Evolutionary conservation across 2,329 filamentous ascomycete species (phyloP).

Genomic region (Fusarium clavum): DNA sequence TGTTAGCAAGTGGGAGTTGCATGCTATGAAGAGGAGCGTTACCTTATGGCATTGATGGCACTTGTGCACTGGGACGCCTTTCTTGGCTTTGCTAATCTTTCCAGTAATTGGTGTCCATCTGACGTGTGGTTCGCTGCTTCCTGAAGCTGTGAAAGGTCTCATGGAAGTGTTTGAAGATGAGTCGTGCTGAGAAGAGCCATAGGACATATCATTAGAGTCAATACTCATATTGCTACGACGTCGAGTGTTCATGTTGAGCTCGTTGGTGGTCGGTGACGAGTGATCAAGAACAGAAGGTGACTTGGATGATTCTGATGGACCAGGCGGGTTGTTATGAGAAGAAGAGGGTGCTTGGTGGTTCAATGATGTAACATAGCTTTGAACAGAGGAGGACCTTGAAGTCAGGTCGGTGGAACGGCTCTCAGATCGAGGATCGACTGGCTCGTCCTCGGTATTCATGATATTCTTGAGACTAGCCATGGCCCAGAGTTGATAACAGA

Average conservation of each 20-base stretch:
- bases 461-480: slow-evolving; percentile 69
- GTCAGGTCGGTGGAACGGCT: slow-evolving; percentile 59
- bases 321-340: slow-evolving; percentile 52
- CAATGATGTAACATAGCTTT: slow-evolving; percentile 56
- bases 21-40: slow-evolving; percentile 15
- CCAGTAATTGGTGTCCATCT: slow-evolving; percentile 68
- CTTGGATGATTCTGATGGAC: slow-evolving; percentile 48
- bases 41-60: slow-evolving; percentile 67
- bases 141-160: slow-evolving; percentile 56
- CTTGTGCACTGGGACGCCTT: slow-evolving; percentile 67
- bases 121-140: slow-evolving; percentile 54
- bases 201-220: slow-evolving; percentile 62
- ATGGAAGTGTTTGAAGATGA: slow-evolving; percentile 48
- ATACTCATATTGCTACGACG: slow-evolving; percentile 60
- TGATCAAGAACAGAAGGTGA: slow-evolving; percentile 43
- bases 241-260: slow-evolving; percentile 48
- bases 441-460: slow-evolving; percentile 67
- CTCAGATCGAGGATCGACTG: slow-evolving; percentile 56
- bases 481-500: slow-evolving; percentile 56
- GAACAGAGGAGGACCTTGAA: slow-evolving; percentile 51
- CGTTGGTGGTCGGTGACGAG: slow-evolving; percentile 44
- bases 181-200: slow-evolving; percentile 44
- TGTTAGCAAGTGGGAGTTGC: slow-evolving; percentile 10
- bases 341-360: slow-evolving; percentile 48
- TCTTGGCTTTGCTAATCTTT: slow-evolving; percentile 68